Conservation (phyloP, 495 filamentous ascomycete genomes). For the Neurospora sp. region DNA sequence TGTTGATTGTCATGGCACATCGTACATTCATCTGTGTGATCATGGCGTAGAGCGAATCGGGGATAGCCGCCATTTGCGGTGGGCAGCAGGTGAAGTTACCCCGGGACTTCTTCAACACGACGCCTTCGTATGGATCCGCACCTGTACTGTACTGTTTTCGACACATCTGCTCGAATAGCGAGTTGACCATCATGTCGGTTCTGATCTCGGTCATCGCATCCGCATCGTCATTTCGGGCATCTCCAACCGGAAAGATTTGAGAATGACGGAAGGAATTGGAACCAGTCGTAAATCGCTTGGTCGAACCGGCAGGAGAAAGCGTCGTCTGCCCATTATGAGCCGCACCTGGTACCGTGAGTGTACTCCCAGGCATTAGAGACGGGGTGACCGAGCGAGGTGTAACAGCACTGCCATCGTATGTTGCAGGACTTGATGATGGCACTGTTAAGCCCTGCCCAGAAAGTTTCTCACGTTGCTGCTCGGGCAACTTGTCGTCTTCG, state of each 20-base stretch:
- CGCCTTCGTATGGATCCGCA: constrained; percentile 44
- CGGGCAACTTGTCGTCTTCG: not conserved
- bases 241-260: constrained; percentile 32
- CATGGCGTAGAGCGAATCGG: constrained; percentile 39
- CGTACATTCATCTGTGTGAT: constrained; percentile 47
- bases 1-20: constrained; percentile 23
- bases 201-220: constrained; percentile 43
- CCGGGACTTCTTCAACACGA: constrained; percentile 47
- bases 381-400: not conserved
- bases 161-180: constrained; percentile 49
- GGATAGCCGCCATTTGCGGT: constrained; percentile 37
- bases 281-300: not conserved
- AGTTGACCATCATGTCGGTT: constrained; percentile 49
- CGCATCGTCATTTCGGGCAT: constrained; percentile 30
- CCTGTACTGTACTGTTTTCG: constrained; percentile 49
- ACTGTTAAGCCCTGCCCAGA: not conserved
- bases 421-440: not conserved
- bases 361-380: constrained; percentile 2
- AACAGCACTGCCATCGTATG: not conserved
- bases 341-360: constrained; percentile 8
- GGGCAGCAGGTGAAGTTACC: constrained; percentile 47
- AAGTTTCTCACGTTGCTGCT: not conserved
- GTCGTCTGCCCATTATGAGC: constrained; percentile 1
- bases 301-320: not conserved
- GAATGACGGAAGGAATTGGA: constrained; percentile 19